Percentiles rank a stretch among this genome's conserved stretches.
Evolutionary conservation across 768 basidiomycete species (phyloP).

Genomic region (Boletus bicolor): DNA sequence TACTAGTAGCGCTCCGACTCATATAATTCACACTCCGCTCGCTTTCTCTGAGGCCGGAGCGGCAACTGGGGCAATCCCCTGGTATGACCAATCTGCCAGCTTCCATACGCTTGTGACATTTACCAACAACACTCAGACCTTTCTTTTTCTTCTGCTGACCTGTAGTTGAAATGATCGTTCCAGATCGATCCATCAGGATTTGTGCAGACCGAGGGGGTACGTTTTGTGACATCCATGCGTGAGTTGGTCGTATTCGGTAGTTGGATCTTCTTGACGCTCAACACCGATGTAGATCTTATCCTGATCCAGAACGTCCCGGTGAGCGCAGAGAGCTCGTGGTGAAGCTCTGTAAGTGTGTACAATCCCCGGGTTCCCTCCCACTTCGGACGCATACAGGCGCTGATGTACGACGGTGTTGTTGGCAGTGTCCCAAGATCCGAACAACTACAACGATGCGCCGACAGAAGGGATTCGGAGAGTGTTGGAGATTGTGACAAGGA

Average conservation of each 20-base stretch:
- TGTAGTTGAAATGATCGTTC: constrained; percentile 35
- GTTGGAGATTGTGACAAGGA: constrained; percentile 70
- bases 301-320: constrained; percentile 57
- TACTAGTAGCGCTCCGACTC: too few species aligned
- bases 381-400: neutral
- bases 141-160: neutral
- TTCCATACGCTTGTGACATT: too few species aligned
- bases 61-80: too few species aligned
- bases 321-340: constrained; percentile 81
- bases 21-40: too few species aligned
- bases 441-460: constrained; percentile 88
- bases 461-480: constrained; percentile 91
- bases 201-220: constrained; percentile 91
- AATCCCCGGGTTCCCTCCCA: neutral
- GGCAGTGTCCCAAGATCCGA: constrained; percentile 83
- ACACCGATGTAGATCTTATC: constrained; percentile 55
- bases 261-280: neutral
- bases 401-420: neutral
- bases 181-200: constrained; percentile 77
- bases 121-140: too few species aligned
- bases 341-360: constrained; percentile 64
- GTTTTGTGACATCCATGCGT: constrained; percentile 89
- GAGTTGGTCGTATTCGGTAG: constrained; percentile 24
- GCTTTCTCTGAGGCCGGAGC: too few species aligned
- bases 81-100: too few species aligned